These are phyloP conservation scores for Chrysosporium queenslandicum DNA, from an alignment of 2,329 filamentous ascomycete species.

Conservation along the genomic window DNA sequence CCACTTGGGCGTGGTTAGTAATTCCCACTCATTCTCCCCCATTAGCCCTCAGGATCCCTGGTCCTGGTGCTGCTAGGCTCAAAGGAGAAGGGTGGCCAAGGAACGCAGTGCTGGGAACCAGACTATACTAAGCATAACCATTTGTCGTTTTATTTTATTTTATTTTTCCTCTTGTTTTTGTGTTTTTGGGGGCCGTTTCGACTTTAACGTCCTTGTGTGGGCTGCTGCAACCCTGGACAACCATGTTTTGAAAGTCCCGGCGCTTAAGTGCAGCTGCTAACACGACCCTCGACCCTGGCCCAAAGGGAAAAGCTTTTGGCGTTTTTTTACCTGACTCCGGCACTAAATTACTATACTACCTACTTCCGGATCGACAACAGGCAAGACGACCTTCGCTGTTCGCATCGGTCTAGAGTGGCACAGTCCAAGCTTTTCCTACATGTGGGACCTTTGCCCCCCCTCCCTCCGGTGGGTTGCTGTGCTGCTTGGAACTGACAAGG, in stretches of 20 bases:
- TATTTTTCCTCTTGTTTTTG: no score
- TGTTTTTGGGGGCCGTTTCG: slow-evolving; percentile 1
- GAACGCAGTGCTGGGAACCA: background rate
- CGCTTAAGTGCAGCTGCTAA: slow-evolving; percentile 7
- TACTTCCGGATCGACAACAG: slow-evolving; percentile 12
- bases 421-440: slow-evolving; percentile 11
- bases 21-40: background rate
- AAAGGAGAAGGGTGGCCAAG: background rate
- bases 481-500: slow-evolving; percentile 4
- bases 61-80: no score
- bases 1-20: background rate
- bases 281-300: background rate
- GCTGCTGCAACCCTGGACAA: slow-evolving; percentile 3
- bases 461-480: slow-evolving; percentile 1
- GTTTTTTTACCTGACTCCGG: background rate
- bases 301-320: slow-evolving; percentile 6
- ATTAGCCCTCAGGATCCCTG: background rate
- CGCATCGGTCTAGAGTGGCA: slow-evolving; percentile 11
- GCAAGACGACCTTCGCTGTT: slow-evolving; percentile 9
- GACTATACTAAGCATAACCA: no score
- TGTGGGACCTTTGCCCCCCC: background rate
- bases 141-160: background rate
- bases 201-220: background rate
- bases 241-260: slow-evolving; percentile 1
- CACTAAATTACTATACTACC: background rate